Conservation (phyloP, 257 asterid species). For the Forsythia viridissima region DNA sequence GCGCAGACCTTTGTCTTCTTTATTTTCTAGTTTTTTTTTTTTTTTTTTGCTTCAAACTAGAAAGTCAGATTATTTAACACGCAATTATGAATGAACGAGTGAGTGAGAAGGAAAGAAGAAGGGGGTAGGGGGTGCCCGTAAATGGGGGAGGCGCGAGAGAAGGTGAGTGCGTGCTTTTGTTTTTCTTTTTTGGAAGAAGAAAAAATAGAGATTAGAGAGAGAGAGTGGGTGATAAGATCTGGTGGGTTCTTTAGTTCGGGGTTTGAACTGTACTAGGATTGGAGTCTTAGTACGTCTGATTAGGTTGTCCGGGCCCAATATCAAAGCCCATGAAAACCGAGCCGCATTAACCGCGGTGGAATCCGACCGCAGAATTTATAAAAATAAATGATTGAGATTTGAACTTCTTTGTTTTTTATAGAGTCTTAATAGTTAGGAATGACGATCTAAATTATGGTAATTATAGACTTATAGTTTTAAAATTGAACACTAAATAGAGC, state of each 20-base stretch:
- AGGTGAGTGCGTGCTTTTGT: conserved; percentile 8
- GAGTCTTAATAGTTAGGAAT: no score
- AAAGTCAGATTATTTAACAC: conserved; percentile 16
- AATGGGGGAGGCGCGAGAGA: conserved; percentile 42
- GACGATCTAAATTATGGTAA: no score
- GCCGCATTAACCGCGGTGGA: no score
- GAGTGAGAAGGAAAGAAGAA: conserved; percentile 3
- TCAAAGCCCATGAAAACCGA: no score
- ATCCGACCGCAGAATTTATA: no score
- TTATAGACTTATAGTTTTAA: no score
- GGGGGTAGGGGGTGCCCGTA: conserved; percentile 38
- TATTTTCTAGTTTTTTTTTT: conserved; percentile 7
- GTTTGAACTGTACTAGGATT: not conserved
- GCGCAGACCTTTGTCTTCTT: conserved; percentile 24
- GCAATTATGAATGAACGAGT: conserved; percentile 3
- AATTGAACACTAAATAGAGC: no score
- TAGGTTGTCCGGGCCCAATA: no score
- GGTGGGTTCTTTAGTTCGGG: not conserved
- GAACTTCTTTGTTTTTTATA: no score
- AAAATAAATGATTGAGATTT: no score
- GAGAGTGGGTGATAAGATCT: not conserved
- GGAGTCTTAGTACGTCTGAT: no score
- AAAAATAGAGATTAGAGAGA: not conserved
- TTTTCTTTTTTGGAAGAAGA: not conserved
- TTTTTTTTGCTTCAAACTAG: not conserved